A percentile compares a stretch with the other conserved stretches of the same genome.
Evolutionary conservation across 78 protist species (phyloP).

Genomic region (Dictyostelium firmibasis): DNA sequence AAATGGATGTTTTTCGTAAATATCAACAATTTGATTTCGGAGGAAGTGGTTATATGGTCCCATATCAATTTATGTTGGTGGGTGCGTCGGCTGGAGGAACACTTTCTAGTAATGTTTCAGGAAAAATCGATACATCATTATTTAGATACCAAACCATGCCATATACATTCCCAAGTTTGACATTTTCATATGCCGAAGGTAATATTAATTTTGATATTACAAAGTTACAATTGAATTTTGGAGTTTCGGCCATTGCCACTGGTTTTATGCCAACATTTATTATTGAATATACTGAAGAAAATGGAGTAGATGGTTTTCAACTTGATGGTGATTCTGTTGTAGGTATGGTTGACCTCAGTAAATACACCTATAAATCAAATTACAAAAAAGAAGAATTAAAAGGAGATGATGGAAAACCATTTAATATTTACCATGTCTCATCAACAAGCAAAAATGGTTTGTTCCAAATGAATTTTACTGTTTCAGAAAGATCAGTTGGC

Average conservation of each 20-base stretch:
- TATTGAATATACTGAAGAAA: neutral
- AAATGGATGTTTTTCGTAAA: neutral
- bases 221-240: neutral
- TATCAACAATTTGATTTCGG: neutral
- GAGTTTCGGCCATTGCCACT: neutral
- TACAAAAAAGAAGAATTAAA: neutral
- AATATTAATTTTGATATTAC: neutral
- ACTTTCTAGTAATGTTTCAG: neutral
- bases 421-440: neutral
- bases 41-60: neutral
- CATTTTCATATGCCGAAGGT: neutral
- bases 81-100: neutral
- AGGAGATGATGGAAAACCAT: neutral
- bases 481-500: neutral
- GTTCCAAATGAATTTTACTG: neutral
- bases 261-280: neutral
- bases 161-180: neutral
- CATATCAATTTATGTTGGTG: neutral
- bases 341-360: neutral
- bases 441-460: neutral
- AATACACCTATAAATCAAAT: neutral
- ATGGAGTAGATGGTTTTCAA: neutral
- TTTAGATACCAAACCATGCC: neutral
- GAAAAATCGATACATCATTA: neutral
- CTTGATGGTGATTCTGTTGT: neutral